Conservation (phyloP, 495 filamentous ascomycete genomes). For the Xylaria longipes region DNA sequence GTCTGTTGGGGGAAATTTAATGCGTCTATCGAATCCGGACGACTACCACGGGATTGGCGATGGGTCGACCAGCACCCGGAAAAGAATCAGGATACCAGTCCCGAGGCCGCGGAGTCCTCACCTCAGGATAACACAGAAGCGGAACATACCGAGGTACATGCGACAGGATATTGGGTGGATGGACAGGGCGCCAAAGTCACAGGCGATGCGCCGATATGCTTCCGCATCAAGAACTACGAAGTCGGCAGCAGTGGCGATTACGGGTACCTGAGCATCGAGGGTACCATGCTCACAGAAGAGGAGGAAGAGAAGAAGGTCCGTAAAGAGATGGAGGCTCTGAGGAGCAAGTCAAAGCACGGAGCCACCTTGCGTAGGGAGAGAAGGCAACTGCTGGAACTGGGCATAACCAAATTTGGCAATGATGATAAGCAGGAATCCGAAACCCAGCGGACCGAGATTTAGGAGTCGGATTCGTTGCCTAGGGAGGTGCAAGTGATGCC, state of each 20-base stretch:
- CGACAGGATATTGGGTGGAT: constrained; percentile 58
- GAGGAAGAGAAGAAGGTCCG: constrained; percentile 45
- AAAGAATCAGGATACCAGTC: constrained; percentile 29
- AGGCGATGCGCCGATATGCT: constrained; percentile 48
- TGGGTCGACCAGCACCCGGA: constrained; percentile 48
- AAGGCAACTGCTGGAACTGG: constrained; percentile 51
- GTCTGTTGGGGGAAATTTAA: constrained; percentile 59
- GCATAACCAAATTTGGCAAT: constrained; percentile 55
- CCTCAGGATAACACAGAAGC: constrained; percentile 28
- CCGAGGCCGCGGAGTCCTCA: constrained; percentile 30
- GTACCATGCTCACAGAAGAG: constrained; percentile 53
- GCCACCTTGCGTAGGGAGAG: constrained; percentile 43
- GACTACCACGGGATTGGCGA: constrained; percentile 52
- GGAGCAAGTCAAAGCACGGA: constrained; percentile 42
- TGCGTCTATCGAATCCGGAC: constrained; percentile 54
- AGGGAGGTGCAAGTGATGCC: neutral
- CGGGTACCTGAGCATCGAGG: constrained; percentile 55
- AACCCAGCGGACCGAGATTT: constrained; percentile 25
- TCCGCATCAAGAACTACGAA: constrained; percentile 59
- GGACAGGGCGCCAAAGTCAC: constrained; percentile 43
- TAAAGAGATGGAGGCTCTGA: constrained; percentile 46
- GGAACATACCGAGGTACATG: constrained; percentile 49
- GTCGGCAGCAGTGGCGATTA: constrained; percentile 56
- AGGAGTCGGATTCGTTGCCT: neutral
- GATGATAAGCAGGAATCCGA: constrained; percentile 50